Evolutionary conservation across 306 rosid species (phyloP), one percentile per base, ranked within the genome.

Genomic region (Rosa multiflora): DNA sequence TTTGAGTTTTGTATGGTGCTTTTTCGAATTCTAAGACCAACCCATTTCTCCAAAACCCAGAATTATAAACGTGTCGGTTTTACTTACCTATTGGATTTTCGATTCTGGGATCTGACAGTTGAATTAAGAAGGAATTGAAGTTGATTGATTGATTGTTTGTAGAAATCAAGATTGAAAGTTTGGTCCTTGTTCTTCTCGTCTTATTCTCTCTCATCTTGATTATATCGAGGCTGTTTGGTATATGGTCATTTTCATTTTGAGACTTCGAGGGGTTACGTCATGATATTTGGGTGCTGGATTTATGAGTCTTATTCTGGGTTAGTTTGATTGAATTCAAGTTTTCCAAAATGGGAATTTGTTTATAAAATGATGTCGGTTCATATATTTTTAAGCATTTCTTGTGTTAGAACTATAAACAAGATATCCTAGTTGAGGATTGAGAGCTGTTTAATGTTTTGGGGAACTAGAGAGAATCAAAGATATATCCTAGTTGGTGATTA

Each of bases 21-120:
- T 1, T 72, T 82, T 72, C 1, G 43, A 32, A 76, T 76, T 87
- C 52, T 81, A 70, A 78, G 77, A 8, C 10, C 83, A 9, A 68
- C 85, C 86, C 88, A n/a, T 72, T 85, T 84, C 75, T 81, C 81
- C 76, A 29, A 78, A 81, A 51, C 78, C 20, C 44, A 2, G 4
- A 66, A 79, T 59, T 68, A 40, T 76, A 51, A 35, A 62, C 78
- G 74, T 83, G 84, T 83, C 67, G 66, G 17, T 63, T 84, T 70
- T 68, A 81, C 46, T 7, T 11, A 20, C n/a, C 11, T 9, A 17
- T 68, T 58, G 64, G 49, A 56, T 82, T 26, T 75, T 79, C 18
- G 76, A 13, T 75, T 55, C 23, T 66, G 21, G 79, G 75, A 62
- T 44, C 72, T 47, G 37, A 8, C 15, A 63, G 9, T 63, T 76